Conservation (phyloP, 192 early-diverging fungal species). For the Linnemannia elongata region DNA sequence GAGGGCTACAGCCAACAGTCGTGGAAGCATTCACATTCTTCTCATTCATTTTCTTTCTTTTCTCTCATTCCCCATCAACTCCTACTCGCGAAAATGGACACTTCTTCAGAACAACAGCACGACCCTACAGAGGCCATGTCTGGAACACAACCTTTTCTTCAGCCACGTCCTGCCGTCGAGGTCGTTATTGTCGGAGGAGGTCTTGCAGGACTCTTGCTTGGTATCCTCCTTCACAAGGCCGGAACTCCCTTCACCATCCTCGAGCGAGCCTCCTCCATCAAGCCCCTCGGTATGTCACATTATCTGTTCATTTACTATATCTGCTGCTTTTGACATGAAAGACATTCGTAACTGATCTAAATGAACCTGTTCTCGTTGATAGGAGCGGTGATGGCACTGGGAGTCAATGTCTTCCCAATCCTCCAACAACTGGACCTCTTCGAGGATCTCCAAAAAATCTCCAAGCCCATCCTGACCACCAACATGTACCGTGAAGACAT, state of each 20-base stretch:
- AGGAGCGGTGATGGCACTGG: neutral
- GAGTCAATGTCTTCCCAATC: neutral
- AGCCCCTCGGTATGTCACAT: neutral
- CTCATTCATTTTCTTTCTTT: neutral
- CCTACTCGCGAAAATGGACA: neutral
- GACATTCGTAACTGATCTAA: neutral
- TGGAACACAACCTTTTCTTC: neutral
- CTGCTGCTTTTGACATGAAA: neutral
- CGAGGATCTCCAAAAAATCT: neutral
- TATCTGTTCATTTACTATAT: neutral
- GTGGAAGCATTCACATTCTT: neutral
- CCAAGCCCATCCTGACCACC: neutral
- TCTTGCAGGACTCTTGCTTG: constrained; percentile 6
- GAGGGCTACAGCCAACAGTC: neutral
- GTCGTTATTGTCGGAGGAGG: constrained; percentile 40
- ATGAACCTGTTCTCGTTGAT: neutral
- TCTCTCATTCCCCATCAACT: neutral
- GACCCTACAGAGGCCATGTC: neutral
- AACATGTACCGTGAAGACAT: constrained; percentile 1
- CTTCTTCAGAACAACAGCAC: neutral
- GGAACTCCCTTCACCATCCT: constrained; percentile 25
- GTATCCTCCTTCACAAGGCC: neutral
- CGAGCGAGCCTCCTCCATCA: constrained; percentile 14
- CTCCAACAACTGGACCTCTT: neutral
- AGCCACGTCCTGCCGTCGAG: neutral